Evolutionary conservation across 2,329 filamentous ascomycete genomes (phyloP), one percentile per base, ranked within the genome.

Genomic region (Exophiala viscosa): DNA sequence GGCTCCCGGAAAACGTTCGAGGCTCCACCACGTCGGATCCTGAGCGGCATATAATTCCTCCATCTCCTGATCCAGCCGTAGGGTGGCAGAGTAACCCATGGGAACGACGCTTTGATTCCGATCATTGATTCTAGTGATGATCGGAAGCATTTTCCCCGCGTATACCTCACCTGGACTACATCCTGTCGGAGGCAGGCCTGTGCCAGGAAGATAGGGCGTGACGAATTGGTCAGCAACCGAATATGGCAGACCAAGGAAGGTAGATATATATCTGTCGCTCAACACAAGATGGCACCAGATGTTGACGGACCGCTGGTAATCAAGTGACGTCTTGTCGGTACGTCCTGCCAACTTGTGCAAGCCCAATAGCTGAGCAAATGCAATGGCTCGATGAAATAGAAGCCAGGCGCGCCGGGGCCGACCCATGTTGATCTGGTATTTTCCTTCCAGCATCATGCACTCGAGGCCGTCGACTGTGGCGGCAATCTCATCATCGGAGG

Each of bases 321-420:
- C 51, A 8, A 43, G 53, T 23, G 51, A 57, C 9, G 64, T 63
- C 31, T 59, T 61, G 31, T 61, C 61, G 4, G 63, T 59, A 10
- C 65, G 58, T 11, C 45, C 66, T 15, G 68, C 59, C 3, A 66
- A 65, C 8, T 70, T 62, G 54, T 78, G 72, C 31, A 73, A 70
- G 57, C 79, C 76, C 1, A 80, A 73, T 1, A 83, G 66, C 54
- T 82, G 72, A 5, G 74, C 73, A 52, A 76, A 74, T 60, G 76
- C 76, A 35, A 83, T 67, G 3, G 73, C 80, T 36, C 75, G 72
- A 10, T 80, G 73, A 36, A 71, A 71, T 7, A 72, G 64, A 4
- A 80, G 67, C 81, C 80, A 84, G 1, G 77, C 74, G 56, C 76
- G 72, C 33, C 77, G 74, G 9, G 81, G 79, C 38, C 76, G 74